Base-by-base conservation (phyloP, 2,329 filamentous ascomycete genomes). In the Spiromastix sp. region DNA sequence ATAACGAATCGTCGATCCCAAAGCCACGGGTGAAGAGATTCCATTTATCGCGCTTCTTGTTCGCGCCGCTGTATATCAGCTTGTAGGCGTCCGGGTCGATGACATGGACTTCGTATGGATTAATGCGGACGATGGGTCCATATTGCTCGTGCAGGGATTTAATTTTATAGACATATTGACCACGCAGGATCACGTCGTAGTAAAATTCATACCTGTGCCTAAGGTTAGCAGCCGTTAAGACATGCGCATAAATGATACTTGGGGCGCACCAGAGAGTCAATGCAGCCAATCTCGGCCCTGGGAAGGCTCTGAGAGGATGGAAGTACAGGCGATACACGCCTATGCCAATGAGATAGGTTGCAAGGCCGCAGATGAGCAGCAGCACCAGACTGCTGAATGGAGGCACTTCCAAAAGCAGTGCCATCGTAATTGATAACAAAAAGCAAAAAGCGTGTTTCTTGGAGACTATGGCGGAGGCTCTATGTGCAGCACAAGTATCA, bases 241-340 rank as follows among this genome's bases (percentile, higher is more conserved):
- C n/a, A 30, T 30, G 8, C n/a, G 22, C 22, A 25, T 25, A n/a
- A 25, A 8, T 8, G 8, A 27, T 44, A 45, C n/a, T n/a, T 25
- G 27, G 10, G 8, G 8, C 15, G 13, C 6, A 30, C 36, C 38
- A 30, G 9, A 24, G 10, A 2, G 41, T 43, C 15, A 25, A 17
- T 5, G 39, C 34, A 4, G 39, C 37, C 2, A 44, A 40, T 20
- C 38, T 43, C 4, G 48, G 49, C 4, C 48, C 48, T 11, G 48
- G 47, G 15, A 48, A 41, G 10, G 42, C 38, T 20, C 42, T 39
- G 19, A 52, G 32, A 5, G 42, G 47, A 33, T 47, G 40, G 37
- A 51, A 24, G 7, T 7, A 24, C 7, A 24, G 21, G 7, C 21
- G 21, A n/a, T 24, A 24, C n/a, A 24, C 21, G n/a, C 7, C 21